These are phyloP conservation scores for Entomortierella lignicola DNA, from an alignment of 192 early-diverging fungal species.

Conservation along the genomic window DNA sequence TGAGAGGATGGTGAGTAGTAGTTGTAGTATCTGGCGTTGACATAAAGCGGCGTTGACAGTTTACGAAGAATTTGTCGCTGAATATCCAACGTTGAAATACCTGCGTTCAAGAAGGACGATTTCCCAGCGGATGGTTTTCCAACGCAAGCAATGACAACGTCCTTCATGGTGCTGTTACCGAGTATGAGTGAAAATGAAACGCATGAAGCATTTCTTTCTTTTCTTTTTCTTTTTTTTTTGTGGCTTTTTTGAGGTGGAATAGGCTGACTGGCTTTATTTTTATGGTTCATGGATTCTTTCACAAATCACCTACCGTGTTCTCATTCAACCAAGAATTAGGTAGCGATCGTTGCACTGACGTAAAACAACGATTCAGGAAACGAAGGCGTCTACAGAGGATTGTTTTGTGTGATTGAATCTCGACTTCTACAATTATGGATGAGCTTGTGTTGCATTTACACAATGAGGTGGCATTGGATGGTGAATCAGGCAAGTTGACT, in stretches of 20 bases:
- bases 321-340: too few species aligned
- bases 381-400: too few species aligned
- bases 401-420: too few species aligned
- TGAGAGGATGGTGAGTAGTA: neutral
- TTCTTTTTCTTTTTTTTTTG: neutral
- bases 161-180: slow-evolving; percentile 29
- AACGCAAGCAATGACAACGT: slow-evolving; percentile 73
- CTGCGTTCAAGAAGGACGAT: slow-evolving; percentile 83
- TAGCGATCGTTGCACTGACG: too few species aligned
- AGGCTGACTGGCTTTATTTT: too few species aligned
- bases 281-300: too few species aligned
- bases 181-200: too few species aligned
- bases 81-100: slow-evolving; percentile 21
- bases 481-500: slow-evolving; percentile 54
- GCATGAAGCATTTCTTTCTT: neutral
- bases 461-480: slow-evolving; percentile 69
- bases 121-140: slow-evolving; percentile 87
- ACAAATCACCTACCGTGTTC: too few species aligned
- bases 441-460: slow-evolving; percentile 62
- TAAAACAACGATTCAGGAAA: too few species aligned
- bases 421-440: slow-evolving; percentile 56
- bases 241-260: neutral
- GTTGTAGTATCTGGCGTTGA: neutral
- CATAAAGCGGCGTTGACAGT: neutral
- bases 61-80: neutral